Percentiles rank a stretch among this genome's conserved stretches.
phyloP scores from a whole-genome alignment of 768 basidiomycete genomes.

The Hydnomerulius pinastri region DNA sequence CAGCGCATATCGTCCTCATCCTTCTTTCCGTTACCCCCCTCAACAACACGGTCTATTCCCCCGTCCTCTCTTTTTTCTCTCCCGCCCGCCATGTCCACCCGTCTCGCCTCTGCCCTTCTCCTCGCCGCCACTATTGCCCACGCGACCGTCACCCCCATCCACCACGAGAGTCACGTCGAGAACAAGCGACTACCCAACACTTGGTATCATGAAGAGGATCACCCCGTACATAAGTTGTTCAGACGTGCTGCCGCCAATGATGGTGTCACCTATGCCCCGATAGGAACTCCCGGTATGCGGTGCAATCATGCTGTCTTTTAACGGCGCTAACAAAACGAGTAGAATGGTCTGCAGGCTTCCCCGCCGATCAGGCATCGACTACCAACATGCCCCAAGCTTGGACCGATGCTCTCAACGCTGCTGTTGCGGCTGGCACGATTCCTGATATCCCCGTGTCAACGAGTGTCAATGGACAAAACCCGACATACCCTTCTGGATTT shows the following conservation, averaged over 20 bases:
- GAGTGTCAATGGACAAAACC: constrained; percentile 31
- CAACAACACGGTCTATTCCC: constrained; percentile 18
- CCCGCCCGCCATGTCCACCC: constrained; percentile 23
- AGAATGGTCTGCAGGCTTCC: constrained; percentile 71
- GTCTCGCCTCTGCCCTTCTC: constrained; percentile 25
- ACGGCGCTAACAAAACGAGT: background rate
- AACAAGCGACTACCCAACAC: constrained; percentile 25
- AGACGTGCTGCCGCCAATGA: constrained; percentile 48
- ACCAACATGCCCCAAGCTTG: constrained; percentile 62
- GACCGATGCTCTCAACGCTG: constrained; percentile 68
- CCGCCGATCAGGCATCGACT: constrained; percentile 50
- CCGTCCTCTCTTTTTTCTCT: constrained; percentile 45
- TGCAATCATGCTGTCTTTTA: background rate
- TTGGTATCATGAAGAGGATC: constrained; percentile 67
- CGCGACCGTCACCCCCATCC: constrained; percentile 19
- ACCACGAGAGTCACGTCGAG: constrained; percentile 20
- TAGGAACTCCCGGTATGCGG: constrained; percentile 60
- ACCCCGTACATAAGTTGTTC: constrained; percentile 65
- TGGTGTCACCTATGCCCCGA: constrained; percentile 48
- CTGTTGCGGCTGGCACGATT: constrained; percentile 69
- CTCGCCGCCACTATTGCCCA: constrained; percentile 24
- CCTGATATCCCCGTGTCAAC: constrained; percentile 63
- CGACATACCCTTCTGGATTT: constrained; percentile 39
- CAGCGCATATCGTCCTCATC: constrained; percentile 3
- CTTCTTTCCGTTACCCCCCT: constrained; percentile 5